These are phyloP conservation scores for Poterioochromonas sp. DNA, from an alignment of 352 stramenopile genomes.

Conservation along the genomic window DNA sequence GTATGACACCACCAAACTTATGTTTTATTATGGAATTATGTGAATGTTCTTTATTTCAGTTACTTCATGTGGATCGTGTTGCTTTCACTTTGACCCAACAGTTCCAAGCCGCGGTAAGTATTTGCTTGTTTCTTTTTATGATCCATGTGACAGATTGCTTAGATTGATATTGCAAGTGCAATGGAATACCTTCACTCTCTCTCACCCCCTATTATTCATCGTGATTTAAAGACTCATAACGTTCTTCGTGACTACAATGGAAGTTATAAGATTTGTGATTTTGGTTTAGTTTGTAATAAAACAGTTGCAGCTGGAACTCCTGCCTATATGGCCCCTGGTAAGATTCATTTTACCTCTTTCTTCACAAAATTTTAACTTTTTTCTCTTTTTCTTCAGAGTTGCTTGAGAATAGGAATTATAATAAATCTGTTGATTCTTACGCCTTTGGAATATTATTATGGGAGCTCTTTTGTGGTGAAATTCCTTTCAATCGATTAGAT, in stretches of 20 bases:
- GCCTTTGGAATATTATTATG: constrained; percentile 81
- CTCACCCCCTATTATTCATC: constrained; percentile 68
- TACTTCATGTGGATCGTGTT: constrained; percentile 48
- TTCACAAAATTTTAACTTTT: not conserved
- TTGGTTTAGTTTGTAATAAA: constrained; percentile 65
- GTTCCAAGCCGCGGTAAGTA: constrained; percentile 27
- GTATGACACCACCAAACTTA: constrained; percentile 51
- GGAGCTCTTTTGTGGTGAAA: constrained; percentile 69
- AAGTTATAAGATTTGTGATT: constrained; percentile 77
- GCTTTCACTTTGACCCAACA: not conserved
- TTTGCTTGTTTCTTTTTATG: not conserved
- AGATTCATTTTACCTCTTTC: not conserved
- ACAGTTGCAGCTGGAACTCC: constrained; percentile 69
- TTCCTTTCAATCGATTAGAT: constrained; percentile 61
- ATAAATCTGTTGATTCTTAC: constrained; percentile 77
- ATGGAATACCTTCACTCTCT: constrained; percentile 74
- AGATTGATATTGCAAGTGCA: constrained; percentile 63
- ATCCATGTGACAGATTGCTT: constrained; percentile 36
- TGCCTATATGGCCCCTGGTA: constrained; percentile 55
- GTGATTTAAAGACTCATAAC: constrained; percentile 78
- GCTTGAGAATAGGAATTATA: constrained; percentile 64
- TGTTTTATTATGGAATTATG: constrained; percentile 65
- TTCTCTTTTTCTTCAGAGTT: constrained; percentile 62
- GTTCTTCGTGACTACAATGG: constrained; percentile 62
- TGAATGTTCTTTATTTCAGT: constrained; percentile 53